Conservation (phyloP, 192 early-diverging fungal genomes). For the Backusella australiensis region DNA sequence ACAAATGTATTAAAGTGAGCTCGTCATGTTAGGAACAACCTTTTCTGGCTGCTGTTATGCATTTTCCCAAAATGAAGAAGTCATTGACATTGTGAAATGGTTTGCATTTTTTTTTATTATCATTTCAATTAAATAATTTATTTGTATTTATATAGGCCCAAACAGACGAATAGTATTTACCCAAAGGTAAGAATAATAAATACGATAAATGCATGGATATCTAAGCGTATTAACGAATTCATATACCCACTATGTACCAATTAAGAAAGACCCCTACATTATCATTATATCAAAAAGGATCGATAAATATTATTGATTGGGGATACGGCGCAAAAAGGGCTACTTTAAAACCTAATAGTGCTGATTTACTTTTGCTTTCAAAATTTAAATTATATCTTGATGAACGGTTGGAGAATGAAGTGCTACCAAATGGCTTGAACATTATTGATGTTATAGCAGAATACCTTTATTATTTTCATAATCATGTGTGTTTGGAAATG, state of each 20-base stretch:
- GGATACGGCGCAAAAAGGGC: slow-evolving; percentile 38
- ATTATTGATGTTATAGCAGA: slow-evolving; percentile 48
- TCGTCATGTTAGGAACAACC: slow-evolving; percentile 35
- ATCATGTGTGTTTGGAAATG: slow-evolving; percentile 34
- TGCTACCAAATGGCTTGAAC: slow-evolving; percentile 44
- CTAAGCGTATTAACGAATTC: background rate
- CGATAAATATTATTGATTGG: slow-evolving; percentile 42
- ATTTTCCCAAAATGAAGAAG: slow-evolving; percentile 51
- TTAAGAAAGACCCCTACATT: slow-evolving; percentile 38
- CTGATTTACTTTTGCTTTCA: slow-evolving; percentile 39
- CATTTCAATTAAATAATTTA: slow-evolving; percentile 14
- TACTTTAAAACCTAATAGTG: slow-evolving; percentile 37
- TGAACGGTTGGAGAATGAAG: slow-evolving; percentile 36
- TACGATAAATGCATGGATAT: background rate
- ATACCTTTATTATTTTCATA: slow-evolving; percentile 45
- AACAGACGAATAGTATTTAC: slow-evolving; percentile 26
- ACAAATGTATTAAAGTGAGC: background rate
- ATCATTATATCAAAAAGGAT: slow-evolving; percentile 37
- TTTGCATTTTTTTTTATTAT: slow-evolving; percentile 3
- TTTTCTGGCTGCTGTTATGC: slow-evolving; percentile 52
- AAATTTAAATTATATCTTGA: slow-evolving; percentile 52
- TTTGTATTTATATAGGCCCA: slow-evolving; percentile 34
- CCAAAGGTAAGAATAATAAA: slow-evolving; percentile 19
- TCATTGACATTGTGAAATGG: slow-evolving; percentile 52
- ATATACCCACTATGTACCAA: background rate